phyloP scores from a whole-genome alignment of 176 grass and related monocot species.

The Avena atlantica region DNA sequence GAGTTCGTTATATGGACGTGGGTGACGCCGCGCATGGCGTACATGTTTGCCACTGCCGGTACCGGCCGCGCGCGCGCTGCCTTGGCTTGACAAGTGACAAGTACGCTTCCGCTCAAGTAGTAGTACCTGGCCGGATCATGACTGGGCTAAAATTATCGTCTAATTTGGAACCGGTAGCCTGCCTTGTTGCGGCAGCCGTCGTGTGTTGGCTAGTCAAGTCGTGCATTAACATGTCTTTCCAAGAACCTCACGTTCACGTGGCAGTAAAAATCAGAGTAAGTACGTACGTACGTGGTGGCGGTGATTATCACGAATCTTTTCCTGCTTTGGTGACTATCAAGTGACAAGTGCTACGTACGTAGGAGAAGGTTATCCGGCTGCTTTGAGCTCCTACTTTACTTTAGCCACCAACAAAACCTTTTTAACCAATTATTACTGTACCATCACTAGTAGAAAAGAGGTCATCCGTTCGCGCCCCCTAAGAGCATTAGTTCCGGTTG shows the following conservation, averaged over 20 bases:
- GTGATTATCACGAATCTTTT: constrained; percentile 26
- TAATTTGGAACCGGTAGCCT: constrained; percentile 6
- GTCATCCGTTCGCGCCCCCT: no score
- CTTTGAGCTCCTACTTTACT: background rate
- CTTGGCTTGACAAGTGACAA: no score
- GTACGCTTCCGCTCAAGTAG: background rate
- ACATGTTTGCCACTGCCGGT: constrained; percentile 21
- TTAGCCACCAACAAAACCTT: background rate
- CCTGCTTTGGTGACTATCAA: background rate
- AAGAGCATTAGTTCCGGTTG: no score
- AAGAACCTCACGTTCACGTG: background rate
- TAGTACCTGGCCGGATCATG: background rate
- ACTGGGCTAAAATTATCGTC: constrained; percentile 13
- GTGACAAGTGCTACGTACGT: no score
- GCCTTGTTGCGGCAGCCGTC: constrained; percentile 45
- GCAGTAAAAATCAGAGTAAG: background rate
- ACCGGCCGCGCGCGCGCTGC: no score
- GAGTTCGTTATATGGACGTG: constrained; percentile 5
- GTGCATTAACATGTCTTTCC: constrained; percentile 4
- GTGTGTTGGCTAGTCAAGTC: background rate
- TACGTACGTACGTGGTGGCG: background rate
- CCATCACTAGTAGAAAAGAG: no score
- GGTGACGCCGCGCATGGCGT: constrained; percentile 17
- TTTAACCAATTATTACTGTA: no score
- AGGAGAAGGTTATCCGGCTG: background rate